phyloP scores from a whole-genome alignment of 1,139 yeast genomes.

The Wickerhamomyces sp. region DNA sequence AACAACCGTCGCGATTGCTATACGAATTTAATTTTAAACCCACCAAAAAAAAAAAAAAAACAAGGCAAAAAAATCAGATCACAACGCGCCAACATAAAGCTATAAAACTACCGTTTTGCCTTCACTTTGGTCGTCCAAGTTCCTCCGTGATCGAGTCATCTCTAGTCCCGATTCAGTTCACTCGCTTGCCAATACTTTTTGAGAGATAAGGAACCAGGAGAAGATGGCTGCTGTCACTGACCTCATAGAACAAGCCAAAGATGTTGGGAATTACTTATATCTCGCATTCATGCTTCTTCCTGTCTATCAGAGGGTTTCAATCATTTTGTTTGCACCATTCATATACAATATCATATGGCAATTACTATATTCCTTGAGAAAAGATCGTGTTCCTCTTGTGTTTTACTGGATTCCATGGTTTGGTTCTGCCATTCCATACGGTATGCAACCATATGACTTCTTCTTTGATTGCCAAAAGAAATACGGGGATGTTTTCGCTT shows the following conservation, averaged over 20 bases:
- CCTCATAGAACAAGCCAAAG: conserved; percentile 10
- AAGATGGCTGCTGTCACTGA: conserved; percentile 17
- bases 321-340: conserved; percentile 32
- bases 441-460: conserved; percentile 89
- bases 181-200: too few relatives aligned
- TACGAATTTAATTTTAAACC: too few relatives aligned
- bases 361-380: conserved; percentile 62
- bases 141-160: too few relatives aligned
- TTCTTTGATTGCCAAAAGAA: conserved; percentile 72
- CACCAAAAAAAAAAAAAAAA: too few relatives aligned
- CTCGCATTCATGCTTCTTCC: conserved; percentile 25
- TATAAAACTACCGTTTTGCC: too few relatives aligned
- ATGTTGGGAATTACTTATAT: conserved; percentile 10
- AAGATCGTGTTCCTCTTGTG: conserved; percentile 82
- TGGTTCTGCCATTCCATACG: conserved; percentile 84
- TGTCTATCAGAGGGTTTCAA: conserved; percentile 27
- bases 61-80: too few relatives aligned
- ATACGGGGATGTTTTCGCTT: conserved; percentile 90
- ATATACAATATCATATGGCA: conserved; percentile 68
- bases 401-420: conserved; percentile 95
- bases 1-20: too few relatives aligned
- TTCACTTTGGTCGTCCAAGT: too few relatives aligned
- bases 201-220: too few relatives aligned
- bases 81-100: too few relatives aligned
- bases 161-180: too few relatives aligned